Evolutionary conservation across 148 eudicot genomes (phyloP), one percentile per base, ranked within the genome.

Genomic region (Rhododendron simsii): DNA sequence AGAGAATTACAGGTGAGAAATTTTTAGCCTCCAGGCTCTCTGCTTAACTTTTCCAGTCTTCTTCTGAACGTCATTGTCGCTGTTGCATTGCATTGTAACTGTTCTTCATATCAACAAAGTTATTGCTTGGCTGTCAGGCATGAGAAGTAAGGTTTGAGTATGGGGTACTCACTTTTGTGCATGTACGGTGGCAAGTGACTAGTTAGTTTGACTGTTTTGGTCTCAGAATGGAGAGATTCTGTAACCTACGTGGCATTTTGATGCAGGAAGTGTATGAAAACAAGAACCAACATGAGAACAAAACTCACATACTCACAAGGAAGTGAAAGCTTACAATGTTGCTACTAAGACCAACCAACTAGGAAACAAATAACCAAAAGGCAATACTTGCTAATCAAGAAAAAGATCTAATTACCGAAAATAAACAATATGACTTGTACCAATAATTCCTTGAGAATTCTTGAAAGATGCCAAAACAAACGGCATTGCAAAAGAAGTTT

Each of bases 1-100:
- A 88, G 88, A 92, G 99, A 91, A 90, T 96, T 82, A 96, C 99
- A 85, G 99, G 99, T 96, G 85, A 86, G 81, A 69, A 3, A 20
- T 69, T 23, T 69, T 45, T 4, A 33, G 44, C 45, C 63, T 67
- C 33, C 74, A 13, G 20, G 15, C 14, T 33, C 33, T 26, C 35
- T 20, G 20, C 65, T 67, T 26, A 30, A 13, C 78, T 15, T 86
- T 57, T 45, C 33, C 47, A 11, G 81, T 63, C 21, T 82, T 5
- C 5, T 59, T n/a, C 30, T 45, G 50, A 45, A 16, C 35, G 18
- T 55, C 45, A 81, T 55, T 33, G 14, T 55, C 44, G 9, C 45
- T 15, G 39, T 37, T 75, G 47, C 79, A 75, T 75, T 75, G 79
- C 47, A 7, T 18, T 16, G 79, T 75, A 75, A 20, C 47, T 75